Evolutionary conservation across 2,329 filamentous ascomycete genomes (phyloP).

Genomic region (Fusarium nodosum): DNA sequence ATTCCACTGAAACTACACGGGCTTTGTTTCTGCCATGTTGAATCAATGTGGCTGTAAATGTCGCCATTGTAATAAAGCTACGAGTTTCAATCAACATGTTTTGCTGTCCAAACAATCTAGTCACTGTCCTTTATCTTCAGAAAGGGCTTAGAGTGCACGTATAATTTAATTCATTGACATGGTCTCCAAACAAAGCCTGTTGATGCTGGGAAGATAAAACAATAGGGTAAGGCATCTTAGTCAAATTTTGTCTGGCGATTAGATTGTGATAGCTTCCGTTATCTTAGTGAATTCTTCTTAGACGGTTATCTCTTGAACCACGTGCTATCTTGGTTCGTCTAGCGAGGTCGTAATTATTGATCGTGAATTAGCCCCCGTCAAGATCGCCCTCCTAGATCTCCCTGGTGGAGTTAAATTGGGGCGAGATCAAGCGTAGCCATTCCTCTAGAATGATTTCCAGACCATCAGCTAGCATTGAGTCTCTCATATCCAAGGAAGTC

Average conservation of each 20-base stretch:
- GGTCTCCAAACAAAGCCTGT: neutral
- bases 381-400: conserved; percentile 12
- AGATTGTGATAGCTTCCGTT: neutral
- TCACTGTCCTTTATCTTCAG: neutral
- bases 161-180: no score
- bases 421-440: conserved; percentile 14
- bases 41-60: neutral
- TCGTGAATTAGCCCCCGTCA: conserved; percentile 1
- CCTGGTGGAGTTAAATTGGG: conserved; percentile 21
- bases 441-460: conserved; percentile 8
- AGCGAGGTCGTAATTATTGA: neutral
- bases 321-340: conserved; percentile 1
- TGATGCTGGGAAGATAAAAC: neutral
- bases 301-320: neutral
- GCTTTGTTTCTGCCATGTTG: neutral
- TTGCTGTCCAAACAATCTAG: neutral
- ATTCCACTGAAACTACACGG: neutral
- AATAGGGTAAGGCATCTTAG: neutral
- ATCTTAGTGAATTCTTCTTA: neutral
- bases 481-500: conserved; percentile 1
- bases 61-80: neutral
- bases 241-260: neutral
- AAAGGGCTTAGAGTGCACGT: neutral
- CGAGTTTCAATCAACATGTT: neutral
- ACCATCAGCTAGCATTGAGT: neutral